Conservation (phyloP, 2,329 filamentous ascomycete species). For the Sclerotinia glacialis region DNA sequence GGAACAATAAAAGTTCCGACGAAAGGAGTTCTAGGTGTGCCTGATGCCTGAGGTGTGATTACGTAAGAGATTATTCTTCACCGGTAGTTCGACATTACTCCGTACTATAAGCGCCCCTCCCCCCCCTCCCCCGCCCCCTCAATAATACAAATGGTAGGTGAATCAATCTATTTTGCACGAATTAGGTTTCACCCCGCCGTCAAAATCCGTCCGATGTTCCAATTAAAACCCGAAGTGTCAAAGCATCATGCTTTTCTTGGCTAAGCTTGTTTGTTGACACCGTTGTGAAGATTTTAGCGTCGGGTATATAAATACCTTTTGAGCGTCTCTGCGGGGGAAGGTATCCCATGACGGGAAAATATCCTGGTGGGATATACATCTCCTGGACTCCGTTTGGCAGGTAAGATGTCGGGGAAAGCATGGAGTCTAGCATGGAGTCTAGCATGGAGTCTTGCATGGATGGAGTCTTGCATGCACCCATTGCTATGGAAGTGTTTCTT, state of each 20-base stretch:
- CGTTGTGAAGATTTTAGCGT: not conserved
- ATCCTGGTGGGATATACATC: too few relatives aligned
- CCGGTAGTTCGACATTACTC: not conserved
- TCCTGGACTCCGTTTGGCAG: too few relatives aligned
- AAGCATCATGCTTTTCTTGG: not conserved
- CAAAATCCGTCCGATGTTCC: not conserved
- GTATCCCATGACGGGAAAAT: not conserved
- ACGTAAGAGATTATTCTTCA: not conserved
- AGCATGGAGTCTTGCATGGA: too few relatives aligned
- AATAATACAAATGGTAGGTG: not conserved
- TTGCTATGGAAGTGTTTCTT: not conserved
- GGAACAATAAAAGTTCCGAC: not conserved
- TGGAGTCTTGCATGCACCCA: not conserved
- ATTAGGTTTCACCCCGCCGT: not conserved
- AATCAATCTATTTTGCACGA: slow-evolving; percentile 2
- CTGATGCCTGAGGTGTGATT: not conserved
- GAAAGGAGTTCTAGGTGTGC: too few relatives aligned
- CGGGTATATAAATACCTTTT: not conserved
- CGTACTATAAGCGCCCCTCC: not conserved
- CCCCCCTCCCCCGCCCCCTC: not conserved
- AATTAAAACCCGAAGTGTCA: not conserved
- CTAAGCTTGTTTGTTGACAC: not conserved
- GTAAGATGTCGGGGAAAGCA: not conserved
- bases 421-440: not conserved
- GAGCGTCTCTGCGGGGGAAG: not conserved